Evolutionary conservation across 805 yeast genomes (phyloP), one percentile per base, ranked within the genome.

Genomic region (Candida rishiriensis): DNA sequence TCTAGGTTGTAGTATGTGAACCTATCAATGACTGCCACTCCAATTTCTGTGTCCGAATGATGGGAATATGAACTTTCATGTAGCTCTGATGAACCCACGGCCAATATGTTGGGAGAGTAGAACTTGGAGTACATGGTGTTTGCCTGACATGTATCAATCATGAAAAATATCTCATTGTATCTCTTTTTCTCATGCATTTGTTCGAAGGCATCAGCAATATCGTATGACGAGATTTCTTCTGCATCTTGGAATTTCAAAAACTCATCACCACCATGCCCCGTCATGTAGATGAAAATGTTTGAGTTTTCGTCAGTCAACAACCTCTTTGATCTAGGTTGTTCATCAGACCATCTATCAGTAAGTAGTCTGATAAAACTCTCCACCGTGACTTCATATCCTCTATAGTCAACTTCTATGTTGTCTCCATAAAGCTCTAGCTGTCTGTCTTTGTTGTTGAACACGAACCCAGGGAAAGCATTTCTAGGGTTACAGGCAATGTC

Each of bases 141-240:
- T 21, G 99, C 99, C 70, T 93, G 99, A 61, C 99, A 93, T 0
- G 99, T 93, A 64, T 93, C 99, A 51, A 93, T 85, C 98, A 93
- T 93, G 67, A 93, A 93, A 60, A 93, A 81, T 30, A 93, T 86
- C 69, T 93, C 98, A 55, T 90, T 89, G 70, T 93, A 93, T 44
- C 99, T 75, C 54, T 86, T 85, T 77, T 90, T 90, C 62, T 91
- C 96, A 69, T 88, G 80, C 99, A 93, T 93, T 63, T 93, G 97
- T 41, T 80, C 95, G 68, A 93, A 88, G 2, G 98, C 98, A 66
- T 93, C 96, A 1, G 99, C 98, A 49, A 93, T 77, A 65, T 93
- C 99, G 68, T 88, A 84, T 10, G 96, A 82, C 2, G 96, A 89
- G 46, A 93, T 89, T 59, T 93, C 99, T 63, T 93, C 99, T 10